These are phyloP conservation scores for Diaporthe helianthi DNA, from an alignment of 2,329 filamentous ascomycete genomes.

Conservation along the genomic window DNA sequence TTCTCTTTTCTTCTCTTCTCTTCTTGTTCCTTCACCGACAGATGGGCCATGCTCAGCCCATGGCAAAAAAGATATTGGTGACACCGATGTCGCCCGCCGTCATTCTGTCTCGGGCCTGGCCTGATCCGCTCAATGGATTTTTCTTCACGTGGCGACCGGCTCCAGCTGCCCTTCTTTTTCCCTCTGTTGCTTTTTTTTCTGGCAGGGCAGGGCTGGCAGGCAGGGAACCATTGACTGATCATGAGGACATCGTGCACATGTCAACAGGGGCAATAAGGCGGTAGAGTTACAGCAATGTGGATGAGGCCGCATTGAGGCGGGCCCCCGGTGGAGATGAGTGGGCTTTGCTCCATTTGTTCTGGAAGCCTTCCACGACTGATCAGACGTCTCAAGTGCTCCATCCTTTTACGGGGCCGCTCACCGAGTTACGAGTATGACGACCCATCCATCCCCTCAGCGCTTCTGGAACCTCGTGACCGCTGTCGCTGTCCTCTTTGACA, in stretches of 20 bases:
- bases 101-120: constrained; percentile 17
- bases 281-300: not conserved
- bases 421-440: not conserved
- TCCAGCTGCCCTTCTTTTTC: constrained; percentile 12
- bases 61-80: constrained; percentile 23
- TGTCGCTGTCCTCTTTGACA: constrained; percentile 35
- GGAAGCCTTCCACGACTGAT: constrained; percentile 21
- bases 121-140: not conserved
- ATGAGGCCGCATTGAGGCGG: no score
- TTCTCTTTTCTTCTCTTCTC: no score
- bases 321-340: not conserved
- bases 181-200: no score
- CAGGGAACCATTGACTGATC: no score
- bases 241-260: not conserved
- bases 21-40: constrained; percentile 34
- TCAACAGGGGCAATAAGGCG: not conserved
- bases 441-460: constrained; percentile 5
- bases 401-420: constrained; percentile 17
- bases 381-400: not conserved
- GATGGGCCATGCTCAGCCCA: no score
- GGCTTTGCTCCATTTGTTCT: constrained; percentile 11
- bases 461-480: not conserved
- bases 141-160: constrained; percentile 25
- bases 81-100: constrained; percentile 28
- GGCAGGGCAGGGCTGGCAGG: not conserved